Evolutionary conservation across 805 yeast species (phyloP).

Genomic region (Saccharomycopsis malanga): DNA sequence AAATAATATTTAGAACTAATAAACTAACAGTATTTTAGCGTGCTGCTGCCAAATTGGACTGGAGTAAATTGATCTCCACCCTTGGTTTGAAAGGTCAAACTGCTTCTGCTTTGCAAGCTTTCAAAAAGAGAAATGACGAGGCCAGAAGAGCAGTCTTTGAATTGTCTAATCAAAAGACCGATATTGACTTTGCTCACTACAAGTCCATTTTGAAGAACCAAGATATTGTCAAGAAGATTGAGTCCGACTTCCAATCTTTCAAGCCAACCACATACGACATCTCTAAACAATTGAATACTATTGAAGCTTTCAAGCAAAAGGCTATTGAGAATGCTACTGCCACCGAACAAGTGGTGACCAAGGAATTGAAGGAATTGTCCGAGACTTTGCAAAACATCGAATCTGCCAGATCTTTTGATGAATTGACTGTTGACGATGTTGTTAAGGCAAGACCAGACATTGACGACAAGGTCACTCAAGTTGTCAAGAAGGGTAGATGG

Average conservation of each 20-base stretch:
- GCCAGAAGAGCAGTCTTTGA: slow-evolving; percentile 78
- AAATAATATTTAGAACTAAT: no score
- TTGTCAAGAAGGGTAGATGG: slow-evolving; percentile 97
- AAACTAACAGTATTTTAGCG: slow-evolving; percentile 27
- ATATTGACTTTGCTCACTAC: slow-evolving; percentile 78
- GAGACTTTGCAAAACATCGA: slow-evolving; percentile 90
- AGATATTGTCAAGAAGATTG: slow-evolving; percentile 71
- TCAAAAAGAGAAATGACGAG: slow-evolving; percentile 98
- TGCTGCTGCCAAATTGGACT: slow-evolving; percentile 84
- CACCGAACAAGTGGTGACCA: slow-evolving; percentile 82
- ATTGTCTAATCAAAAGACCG: slow-evolving; percentile 63
- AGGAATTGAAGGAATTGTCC: slow-evolving; percentile 79
- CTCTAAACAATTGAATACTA: slow-evolving; percentile 82
- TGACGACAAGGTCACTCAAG: slow-evolving; percentile 88
- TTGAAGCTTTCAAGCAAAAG: slow-evolving; percentile 88
- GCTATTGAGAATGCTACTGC: slow-evolving; percentile 92
- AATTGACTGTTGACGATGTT: slow-evolving; percentile 92
- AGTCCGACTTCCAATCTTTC: slow-evolving; percentile 67
- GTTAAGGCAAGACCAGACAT: slow-evolving; percentile 95
- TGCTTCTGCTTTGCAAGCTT: slow-evolving; percentile 77
- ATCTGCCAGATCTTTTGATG: slow-evolving; percentile 95
- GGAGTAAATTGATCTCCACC: slow-evolving; percentile 84
- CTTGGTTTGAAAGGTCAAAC: slow-evolving; percentile 92
- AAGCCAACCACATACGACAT: slow-evolving; percentile 82
- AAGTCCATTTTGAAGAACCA: slow-evolving; percentile 74